Evolutionary conservation across 805 yeast species (phyloP).

Genomic region (Wickerhamomyces chaumierensis): DNA sequence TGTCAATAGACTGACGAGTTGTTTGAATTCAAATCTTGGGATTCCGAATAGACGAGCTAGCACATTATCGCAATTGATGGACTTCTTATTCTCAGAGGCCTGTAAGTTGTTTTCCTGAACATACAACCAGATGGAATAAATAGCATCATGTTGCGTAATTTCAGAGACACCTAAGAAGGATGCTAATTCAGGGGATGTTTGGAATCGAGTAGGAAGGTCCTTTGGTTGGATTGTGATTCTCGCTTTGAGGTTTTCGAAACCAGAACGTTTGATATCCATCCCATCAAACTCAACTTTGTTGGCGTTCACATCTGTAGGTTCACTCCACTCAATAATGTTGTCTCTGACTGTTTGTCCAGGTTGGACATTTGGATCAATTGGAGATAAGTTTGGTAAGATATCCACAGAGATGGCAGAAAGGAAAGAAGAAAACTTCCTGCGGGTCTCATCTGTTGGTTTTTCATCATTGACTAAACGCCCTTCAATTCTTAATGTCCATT

Average conservation of each 20-base stretch:
- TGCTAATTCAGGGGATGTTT: conserved; percentile 55
- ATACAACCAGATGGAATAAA: conserved; percentile 73
- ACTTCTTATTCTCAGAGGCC: conserved; percentile 42
- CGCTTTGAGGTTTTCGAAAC: conserved; percentile 51
- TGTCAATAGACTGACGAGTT: conserved; percentile 55
- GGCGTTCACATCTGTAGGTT: conserved; percentile 29
- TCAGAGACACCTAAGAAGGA: conserved; percentile 65
- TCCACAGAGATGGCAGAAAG: conserved; percentile 81
- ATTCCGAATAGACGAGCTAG: conserved; percentile 32
- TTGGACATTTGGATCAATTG: conserved; percentile 17
- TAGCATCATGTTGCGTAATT: conserved; percentile 78
- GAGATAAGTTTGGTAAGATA: conserved; percentile 25
- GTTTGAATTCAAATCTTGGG: conserved; percentile 54
- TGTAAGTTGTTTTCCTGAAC: conserved; percentile 55
- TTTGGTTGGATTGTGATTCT: conserved; percentile 74
- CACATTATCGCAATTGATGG: conserved; percentile 38
- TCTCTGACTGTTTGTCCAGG: conserved; percentile 12
- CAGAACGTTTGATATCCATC: conserved; percentile 74
- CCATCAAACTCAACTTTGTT: conserved; percentile 66
- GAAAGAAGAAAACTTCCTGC: conserved; percentile 66
- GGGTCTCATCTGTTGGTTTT: conserved; percentile 33
- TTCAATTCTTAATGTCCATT: conserved; percentile 84
- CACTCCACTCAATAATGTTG: conserved; percentile 81
- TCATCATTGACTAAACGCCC: conserved; percentile 60
- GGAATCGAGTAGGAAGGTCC: conserved; percentile 57